Conservation (phyloP, 768 basidiomycete species). For the Pholiota microspora region DNA sequence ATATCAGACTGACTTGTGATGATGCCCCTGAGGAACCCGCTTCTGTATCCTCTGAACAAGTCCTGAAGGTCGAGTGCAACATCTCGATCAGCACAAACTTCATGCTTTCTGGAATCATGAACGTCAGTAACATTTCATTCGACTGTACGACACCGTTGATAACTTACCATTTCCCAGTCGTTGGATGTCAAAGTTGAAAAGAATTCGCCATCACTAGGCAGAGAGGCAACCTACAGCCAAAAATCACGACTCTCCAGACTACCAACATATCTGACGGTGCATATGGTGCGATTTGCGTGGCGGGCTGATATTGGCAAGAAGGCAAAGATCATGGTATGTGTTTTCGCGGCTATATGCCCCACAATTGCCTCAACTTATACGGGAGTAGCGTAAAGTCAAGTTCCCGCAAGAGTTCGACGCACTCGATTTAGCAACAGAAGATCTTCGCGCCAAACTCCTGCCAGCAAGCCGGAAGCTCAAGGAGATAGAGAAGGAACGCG, state of each 20-base stretch:
- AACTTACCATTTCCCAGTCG: constrained; percentile 44
- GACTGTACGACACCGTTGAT: neutral
- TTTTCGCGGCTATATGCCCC: neutral
- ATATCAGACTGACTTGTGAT: constrained; percentile 67
- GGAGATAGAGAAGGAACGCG: constrained; percentile 80
- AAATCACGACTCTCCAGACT: constrained; percentile 80
- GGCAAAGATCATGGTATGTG: constrained; percentile 89
- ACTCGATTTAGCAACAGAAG: constrained; percentile 76
- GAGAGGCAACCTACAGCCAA: constrained; percentile 80
- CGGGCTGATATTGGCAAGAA: constrained; percentile 87
- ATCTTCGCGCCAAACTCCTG: constrained; percentile 66
- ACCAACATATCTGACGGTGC: constrained; percentile 82
- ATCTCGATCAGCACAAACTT: constrained; percentile 86
- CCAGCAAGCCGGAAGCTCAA: constrained; percentile 73
- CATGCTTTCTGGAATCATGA: constrained; percentile 82
- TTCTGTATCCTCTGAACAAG: constrained; percentile 61
- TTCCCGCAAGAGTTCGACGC: constrained; percentile 90
- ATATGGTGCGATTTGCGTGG: constrained; percentile 98
- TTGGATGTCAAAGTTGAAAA: constrained; percentile 89
- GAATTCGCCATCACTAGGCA: constrained; percentile 71
- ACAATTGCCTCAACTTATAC: neutral
- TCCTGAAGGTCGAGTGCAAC: constrained; percentile 91
- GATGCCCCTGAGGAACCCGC: constrained; percentile 81
- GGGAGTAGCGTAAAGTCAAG: constrained; percentile 78
- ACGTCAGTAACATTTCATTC: constrained; percentile 39